These are phyloP conservation scores for Chlorella sp. DNA, from an alignment of 139 green algal species.

Conservation along the genomic window DNA sequence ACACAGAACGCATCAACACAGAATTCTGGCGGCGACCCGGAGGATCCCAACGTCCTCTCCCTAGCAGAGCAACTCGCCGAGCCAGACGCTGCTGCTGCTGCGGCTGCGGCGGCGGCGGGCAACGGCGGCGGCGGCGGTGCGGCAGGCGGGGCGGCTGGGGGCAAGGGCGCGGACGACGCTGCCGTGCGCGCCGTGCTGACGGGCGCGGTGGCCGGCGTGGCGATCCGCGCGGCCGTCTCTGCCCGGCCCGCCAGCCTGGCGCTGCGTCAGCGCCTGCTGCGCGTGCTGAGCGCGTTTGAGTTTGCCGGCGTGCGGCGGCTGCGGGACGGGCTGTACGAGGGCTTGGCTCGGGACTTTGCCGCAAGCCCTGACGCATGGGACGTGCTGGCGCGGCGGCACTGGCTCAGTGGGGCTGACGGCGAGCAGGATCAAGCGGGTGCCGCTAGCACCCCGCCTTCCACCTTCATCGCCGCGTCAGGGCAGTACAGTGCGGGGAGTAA, in stretches of 20 bases:
- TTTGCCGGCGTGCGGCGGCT: slow-evolving; percentile 44
- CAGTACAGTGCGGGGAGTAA: too few relatives aligned
- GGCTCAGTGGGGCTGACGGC: too few relatives aligned
- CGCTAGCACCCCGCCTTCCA: too few relatives aligned
- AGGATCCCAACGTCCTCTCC: too few relatives aligned
- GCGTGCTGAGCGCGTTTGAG: slow-evolving; percentile 39
- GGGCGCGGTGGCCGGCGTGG: slow-evolving; percentile 52
- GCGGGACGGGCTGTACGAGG: slow-evolving; percentile 37
- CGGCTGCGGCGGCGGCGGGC: neutral
- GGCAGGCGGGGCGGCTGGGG: neutral
- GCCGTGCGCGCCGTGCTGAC: slow-evolving; percentile 55
- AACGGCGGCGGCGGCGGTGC: neutral
- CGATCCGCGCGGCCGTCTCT: slow-evolving; percentile 43
- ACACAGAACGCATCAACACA: neutral
- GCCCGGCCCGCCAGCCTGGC: slow-evolving; percentile 33
- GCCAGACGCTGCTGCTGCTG: neutral
- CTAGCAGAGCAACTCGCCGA: neutral
- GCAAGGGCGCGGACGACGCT: slow-evolving; percentile 14
- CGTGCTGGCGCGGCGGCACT: slow-evolving; percentile 39
- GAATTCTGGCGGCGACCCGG: neutral
- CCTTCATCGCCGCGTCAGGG: too few relatives aligned
- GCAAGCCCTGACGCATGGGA: slow-evolving; percentile 43
- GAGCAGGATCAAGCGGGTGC: too few relatives aligned
- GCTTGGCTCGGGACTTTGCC: slow-evolving; percentile 45
- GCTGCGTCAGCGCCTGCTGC: slow-evolving; percentile 46